phyloP scores from a whole-genome alignment of 805 yeast genomes.

The Yamadazyma laniorum region DNA sequence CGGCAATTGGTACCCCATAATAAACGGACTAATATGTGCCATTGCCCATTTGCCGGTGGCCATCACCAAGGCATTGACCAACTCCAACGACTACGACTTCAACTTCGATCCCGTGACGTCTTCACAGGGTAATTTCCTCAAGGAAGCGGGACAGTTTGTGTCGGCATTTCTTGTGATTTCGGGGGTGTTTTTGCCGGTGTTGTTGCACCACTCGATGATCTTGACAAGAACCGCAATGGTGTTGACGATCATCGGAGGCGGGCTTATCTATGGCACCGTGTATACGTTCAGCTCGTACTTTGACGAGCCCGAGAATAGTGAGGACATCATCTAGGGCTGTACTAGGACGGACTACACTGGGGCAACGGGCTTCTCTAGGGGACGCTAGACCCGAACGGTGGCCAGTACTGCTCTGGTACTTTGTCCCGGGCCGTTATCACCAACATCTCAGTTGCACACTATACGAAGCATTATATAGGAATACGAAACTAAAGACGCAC shows the following conservation, averaged over 20 bases:
- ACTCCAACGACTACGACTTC: conserved; percentile 41
- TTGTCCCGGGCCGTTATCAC: too few species aligned
- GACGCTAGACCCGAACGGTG: too few species aligned
- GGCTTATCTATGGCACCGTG: conserved; percentile 77
- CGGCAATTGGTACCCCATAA: conserved; percentile 88
- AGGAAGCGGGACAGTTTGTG: conserved; percentile 75
- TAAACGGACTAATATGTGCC: conserved; percentile 50
- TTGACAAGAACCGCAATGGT: conserved; percentile 67
- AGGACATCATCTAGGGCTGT: conserved; percentile 2
- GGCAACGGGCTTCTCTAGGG: too few species aligned
- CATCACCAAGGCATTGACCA: conserved; percentile 30
- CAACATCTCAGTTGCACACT: too few species aligned
- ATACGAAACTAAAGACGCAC: too few species aligned
- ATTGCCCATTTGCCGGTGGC: conserved; percentile 40
- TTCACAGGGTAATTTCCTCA: conserved; percentile 39
- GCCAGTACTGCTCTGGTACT: too few species aligned
- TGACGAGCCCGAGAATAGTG: conserved; percentile 35
- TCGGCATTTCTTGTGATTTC: conserved; percentile 76
- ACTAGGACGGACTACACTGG: too few species aligned
- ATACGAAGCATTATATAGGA: too few species aligned
- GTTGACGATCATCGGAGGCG: conserved; percentile 84
- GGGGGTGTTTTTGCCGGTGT: conserved; percentile 70
- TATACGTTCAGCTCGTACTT: conserved; percentile 80
- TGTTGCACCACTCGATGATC: conserved; percentile 72
- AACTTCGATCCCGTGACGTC: conserved; percentile 38